phyloP scores from a whole-genome alignment of 2,329 filamentous ascomycete species.

The Elsinoe australis region DNA sequence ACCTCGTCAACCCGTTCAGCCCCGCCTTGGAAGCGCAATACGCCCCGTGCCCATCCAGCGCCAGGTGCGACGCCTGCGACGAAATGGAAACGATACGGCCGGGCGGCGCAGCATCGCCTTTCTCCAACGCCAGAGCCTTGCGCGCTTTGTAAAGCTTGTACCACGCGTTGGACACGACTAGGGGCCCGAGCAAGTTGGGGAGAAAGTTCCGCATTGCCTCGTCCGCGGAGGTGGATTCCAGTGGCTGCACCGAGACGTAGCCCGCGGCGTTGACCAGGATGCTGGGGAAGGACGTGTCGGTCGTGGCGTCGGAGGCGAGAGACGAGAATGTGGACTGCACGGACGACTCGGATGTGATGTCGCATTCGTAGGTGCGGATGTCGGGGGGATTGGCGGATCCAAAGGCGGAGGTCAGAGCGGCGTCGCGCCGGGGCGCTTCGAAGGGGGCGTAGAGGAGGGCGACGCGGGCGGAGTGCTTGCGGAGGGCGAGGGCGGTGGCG shows the following conservation, averaged over 20 bases:
- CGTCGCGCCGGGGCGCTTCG: slow-evolving; percentile 34
- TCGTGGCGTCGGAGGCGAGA: no score
- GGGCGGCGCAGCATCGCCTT: slow-evolving; percentile 19
- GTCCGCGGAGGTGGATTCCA: slow-evolving; percentile 37
- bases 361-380: slow-evolving; percentile 30
- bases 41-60: slow-evolving; percentile 39
- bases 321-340: slow-evolving; percentile 27
- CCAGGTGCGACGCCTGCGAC: slow-evolving; percentile 42
- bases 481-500: slow-evolving; percentile 36
- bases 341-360: slow-evolving; percentile 29
- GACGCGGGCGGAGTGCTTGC: slow-evolving; percentile 36
- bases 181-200: slow-evolving; percentile 40
- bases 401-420: slow-evolving; percentile 34
- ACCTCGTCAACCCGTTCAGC: slow-evolving; percentile 38
- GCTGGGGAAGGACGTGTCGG: slow-evolving; percentile 29
- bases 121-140: slow-evolving; percentile 20
- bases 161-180: slow-evolving; percentile 41
- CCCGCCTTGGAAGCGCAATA: slow-evolving; percentile 45
- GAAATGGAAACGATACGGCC: slow-evolving; percentile 42
- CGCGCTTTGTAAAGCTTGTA: slow-evolving; percentile 35
- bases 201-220: slow-evolving; percentile 39
- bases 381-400: slow-evolving; percentile 22
- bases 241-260: slow-evolving; percentile 40
- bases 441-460: slow-evolving; percentile 44
- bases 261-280: slow-evolving; percentile 33